Conservation (phyloP, 2,329 filamentous ascomycete species). For the Fusarium sp. region DNA sequence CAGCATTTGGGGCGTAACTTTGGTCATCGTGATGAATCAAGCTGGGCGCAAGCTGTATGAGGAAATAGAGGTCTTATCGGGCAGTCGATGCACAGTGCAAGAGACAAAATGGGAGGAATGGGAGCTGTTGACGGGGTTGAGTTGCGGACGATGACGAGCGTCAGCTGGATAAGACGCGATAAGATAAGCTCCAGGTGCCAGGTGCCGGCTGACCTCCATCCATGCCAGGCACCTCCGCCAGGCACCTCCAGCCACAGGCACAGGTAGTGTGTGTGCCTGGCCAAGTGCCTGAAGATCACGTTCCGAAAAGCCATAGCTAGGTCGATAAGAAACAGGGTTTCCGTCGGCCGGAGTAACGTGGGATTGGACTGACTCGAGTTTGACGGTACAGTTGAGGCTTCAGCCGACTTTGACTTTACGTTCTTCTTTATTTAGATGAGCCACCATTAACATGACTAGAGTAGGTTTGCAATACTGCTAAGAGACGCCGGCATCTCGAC, state of each 20-base stretch:
- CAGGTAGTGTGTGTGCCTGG: neutral
- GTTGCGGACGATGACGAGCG: conserved; percentile 28
- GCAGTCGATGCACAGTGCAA: neutral
- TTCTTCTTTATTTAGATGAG: neutral
- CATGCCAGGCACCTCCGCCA: neutral
- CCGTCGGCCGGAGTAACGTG: conserved; percentile 2
- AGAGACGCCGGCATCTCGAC: neutral
- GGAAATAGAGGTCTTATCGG: neutral
- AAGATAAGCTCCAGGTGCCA: conserved; percentile 27
- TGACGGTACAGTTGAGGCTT: neutral
- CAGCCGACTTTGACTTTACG: conserved; percentile 6
- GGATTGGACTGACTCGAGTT: conserved; percentile 25
- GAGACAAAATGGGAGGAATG: conserved; percentile 1
- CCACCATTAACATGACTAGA: neutral
- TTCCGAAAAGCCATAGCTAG: neutral
- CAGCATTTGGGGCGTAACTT: conserved; percentile 58
- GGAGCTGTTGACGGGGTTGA: conserved; percentile 25
- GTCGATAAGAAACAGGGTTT: neutral
- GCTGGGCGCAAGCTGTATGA: conserved; percentile 15
- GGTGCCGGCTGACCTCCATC: conserved; percentile 16
- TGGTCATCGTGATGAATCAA: conserved; percentile 53
- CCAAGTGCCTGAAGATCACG: neutral
- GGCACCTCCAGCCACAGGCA: neutral
- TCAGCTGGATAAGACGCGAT: conserved; percentile 33
- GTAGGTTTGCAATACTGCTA: neutral